phyloP scores from a whole-genome alignment of 495 filamentous ascomycete genomes.

The Recurvomyces mirabilis region DNA sequence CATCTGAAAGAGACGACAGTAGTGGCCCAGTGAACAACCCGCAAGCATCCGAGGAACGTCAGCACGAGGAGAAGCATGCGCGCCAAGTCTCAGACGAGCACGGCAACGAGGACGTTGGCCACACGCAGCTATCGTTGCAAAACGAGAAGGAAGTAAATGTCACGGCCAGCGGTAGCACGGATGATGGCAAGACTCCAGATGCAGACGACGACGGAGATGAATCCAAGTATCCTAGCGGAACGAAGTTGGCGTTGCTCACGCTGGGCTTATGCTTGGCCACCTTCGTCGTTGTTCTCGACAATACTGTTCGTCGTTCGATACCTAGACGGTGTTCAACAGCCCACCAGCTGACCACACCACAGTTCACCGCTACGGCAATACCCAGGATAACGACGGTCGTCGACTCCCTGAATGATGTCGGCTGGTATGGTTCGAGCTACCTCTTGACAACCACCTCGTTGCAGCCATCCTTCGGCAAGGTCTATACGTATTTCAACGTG shows the following conservation, averaged over 20 bases:
- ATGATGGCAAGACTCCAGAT: too few relatives aligned
- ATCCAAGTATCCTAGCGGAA: slow-evolving; percentile 5
- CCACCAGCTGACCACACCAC: too few relatives aligned
- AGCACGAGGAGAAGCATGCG: too few relatives aligned
- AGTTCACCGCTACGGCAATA: too few relatives aligned
- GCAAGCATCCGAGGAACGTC: too few relatives aligned
- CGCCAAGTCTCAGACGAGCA: too few relatives aligned
- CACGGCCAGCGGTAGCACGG: too few relatives aligned
- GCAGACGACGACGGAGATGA: slow-evolving; percentile 6
- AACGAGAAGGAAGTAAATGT: too few relatives aligned
- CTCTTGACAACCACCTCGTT: slow-evolving; percentile 29
- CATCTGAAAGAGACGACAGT: too few relatives aligned
- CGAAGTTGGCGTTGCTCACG: slow-evolving; percentile 10
- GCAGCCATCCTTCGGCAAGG: slow-evolving; percentile 29
- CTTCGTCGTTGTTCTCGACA: slow-evolving; percentile 30
- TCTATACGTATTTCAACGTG: slow-evolving; percentile 31
- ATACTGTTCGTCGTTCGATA: slow-evolving; percentile 24
- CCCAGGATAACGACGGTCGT: slow-evolving; percentile 22
- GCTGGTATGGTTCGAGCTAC: slow-evolving; percentile 32
- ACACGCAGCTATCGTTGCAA: too few relatives aligned
- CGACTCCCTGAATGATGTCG: slow-evolving; percentile 30
- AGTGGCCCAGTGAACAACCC: too few relatives aligned
- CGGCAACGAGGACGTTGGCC: too few relatives aligned
- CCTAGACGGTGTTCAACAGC: background rate
- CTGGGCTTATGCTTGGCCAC: slow-evolving; percentile 18